These are phyloP conservation scores for Blakeslea trispora DNA, from an alignment of 371 early-diverging fungal genomes.

Conservation along the genomic window DNA sequence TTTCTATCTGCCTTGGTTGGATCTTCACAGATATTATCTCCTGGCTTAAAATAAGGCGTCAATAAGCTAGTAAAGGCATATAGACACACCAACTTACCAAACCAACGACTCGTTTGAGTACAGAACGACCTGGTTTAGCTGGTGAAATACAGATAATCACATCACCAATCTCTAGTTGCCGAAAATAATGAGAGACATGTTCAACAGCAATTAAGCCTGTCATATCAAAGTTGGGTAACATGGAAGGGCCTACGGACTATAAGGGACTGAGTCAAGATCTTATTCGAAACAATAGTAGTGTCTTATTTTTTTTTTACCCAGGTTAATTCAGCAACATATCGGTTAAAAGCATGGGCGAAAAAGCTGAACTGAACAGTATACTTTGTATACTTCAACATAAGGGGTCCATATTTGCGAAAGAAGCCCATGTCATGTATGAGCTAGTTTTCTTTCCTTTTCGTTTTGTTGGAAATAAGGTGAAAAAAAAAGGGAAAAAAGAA, in stretches of 20 bases:
- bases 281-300: neutral
- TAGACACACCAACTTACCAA: slow-evolving; percentile 66
- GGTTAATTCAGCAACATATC: slow-evolving; percentile 68
- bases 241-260: slow-evolving; percentile 84
- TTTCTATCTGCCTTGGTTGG: slow-evolving; percentile 59
- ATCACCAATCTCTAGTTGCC: slow-evolving; percentile 65
- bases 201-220: slow-evolving; percentile 70
- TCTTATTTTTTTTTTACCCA: slow-evolving; percentile 50
- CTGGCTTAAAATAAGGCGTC: slow-evolving; percentile 52
- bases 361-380: slow-evolving; percentile 57
- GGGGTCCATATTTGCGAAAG: slow-evolving; percentile 8
- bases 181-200: slow-evolving; percentile 57
- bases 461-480: neutral
- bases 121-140: slow-evolving; percentile 57
- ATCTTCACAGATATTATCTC: slow-evolving; percentile 70
- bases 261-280: neutral
- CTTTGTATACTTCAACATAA: slow-evolving; percentile 12
- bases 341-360: slow-evolving; percentile 62
- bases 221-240: slow-evolving; percentile 82
- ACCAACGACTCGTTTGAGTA: slow-evolving; percentile 80
- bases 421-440: slow-evolving; percentile 8
- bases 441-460: too few species aligned
- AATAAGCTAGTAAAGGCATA: neutral
- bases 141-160: slow-evolving; percentile 77
- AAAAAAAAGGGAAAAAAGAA: slow-evolving; percentile 4